Evolutionary conservation across 1,139 yeast genomes (phyloP), one percentile per base, ranked within the genome.

Genomic region (Debaryomycetaceae sp.): DNA sequence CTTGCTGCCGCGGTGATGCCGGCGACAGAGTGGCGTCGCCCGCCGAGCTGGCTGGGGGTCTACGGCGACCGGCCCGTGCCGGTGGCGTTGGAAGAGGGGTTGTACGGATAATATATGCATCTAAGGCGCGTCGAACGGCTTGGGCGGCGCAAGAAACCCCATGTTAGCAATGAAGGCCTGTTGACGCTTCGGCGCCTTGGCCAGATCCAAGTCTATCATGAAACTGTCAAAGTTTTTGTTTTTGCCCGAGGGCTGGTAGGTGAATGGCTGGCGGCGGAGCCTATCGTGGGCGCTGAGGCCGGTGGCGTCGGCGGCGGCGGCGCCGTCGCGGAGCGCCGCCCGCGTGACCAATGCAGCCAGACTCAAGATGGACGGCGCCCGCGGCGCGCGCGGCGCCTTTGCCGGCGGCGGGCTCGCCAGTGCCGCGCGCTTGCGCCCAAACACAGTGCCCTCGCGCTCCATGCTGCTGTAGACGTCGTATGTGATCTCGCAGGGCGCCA

Each of bases 21-120:
- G 16, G 22, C 20, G 11, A n/a, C 22, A 16, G 10, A 35, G 9
- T 73, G 80, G 71, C 45, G 49, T 3, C 58, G 65, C 19, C 96
- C 97, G 0, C 60, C 67, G 10, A 84, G 95, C 25, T 89, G 97
- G 97, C 54, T 56, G 9, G 88, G 95, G 3, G 83, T 82, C 0
- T 89, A 89, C 48, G 97, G 97, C 2, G 78, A 72, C 40, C 68
- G 65, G 39, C 75, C 78, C 1, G 59, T 78, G 3, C 88, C 93
- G 1, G 42, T 64, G 21, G 80, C 93, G 1, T 56, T 82, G 46
- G 95, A 85, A 49, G 81, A 79, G 32, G 96, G 96, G 0, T 53
- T 84, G 19, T 84, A 76, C 46, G 80, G 84, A 23, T 83, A 39
- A 43, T n/a, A 18, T 15, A 23, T 23, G 12, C 25, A 23, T 23